phyloP scores from a whole-genome alignment of 177 flowering plant genomes.

The Vitis hybrid region DNA sequence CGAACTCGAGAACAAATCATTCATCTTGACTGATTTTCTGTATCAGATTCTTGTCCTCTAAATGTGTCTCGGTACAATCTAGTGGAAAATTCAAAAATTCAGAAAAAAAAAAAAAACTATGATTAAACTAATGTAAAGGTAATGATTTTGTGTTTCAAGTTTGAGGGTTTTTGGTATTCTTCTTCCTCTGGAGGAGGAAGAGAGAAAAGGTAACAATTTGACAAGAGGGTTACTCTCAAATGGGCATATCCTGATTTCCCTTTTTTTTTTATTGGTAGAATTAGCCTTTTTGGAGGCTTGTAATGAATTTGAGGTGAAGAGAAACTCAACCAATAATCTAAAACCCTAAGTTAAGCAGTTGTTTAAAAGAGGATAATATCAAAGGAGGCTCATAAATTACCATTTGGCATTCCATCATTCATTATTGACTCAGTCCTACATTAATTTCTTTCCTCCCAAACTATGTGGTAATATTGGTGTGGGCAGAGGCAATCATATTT shows the following conservation, averaged over 20 bases:
- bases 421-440: conserved; percentile 17
- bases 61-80: too few species aligned
- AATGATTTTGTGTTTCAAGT: background rate
- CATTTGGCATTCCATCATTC: background rate
- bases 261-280: conserved; percentile 5
- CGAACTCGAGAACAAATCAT: conserved; percentile 56
- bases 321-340: conserved; percentile 9
- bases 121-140: background rate
- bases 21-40: conserved; percentile 35
- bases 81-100: background rate
- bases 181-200: conserved; percentile 12
- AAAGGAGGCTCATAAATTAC: conserved; percentile 3
- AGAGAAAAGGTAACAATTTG: conserved; percentile 16
- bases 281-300: background rate
- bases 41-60: background rate
- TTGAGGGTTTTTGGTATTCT: background rate
- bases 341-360: background rate
- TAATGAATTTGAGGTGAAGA: conserved; percentile 12
- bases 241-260: background rate
- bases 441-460: background rate
- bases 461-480: background rate
- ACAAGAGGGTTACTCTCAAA: conserved; percentile 7
- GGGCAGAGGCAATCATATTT: background rate
- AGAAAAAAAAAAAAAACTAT: background rate
- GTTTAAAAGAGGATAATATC: background rate